A percentile compares a stretch with the other conserved stretches of the same genome.
Conservation (phyloP, 352 stramenopile genomes). For the Plasmopara viticola region DNA sequence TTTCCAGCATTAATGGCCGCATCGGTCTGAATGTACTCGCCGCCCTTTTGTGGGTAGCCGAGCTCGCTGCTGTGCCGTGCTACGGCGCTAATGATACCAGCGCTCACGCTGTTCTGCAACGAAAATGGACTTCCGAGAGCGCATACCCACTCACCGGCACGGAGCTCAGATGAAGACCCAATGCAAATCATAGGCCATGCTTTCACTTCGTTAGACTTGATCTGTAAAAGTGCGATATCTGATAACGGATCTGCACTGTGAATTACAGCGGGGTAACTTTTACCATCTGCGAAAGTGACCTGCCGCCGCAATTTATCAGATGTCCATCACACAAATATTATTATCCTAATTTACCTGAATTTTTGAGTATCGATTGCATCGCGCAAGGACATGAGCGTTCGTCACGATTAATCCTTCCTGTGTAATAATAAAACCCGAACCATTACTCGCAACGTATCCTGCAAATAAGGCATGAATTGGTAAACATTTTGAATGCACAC, state of each 20-base stretch:
- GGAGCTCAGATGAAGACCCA: constrained; percentile 66
- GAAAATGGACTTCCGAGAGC: constrained; percentile 88
- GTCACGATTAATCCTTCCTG: constrained; percentile 86
- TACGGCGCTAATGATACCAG: constrained; percentile 88
- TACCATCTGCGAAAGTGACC: constrained; percentile 81
- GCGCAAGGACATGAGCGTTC: constrained; percentile 89
- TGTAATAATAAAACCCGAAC: constrained; percentile 90
- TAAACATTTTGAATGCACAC: too few relatives aligned
- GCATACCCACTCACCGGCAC: constrained; percentile 89
- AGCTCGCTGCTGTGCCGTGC: constrained; percentile 86
- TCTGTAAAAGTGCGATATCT: constrained; percentile 88
- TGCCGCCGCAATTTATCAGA: constrained; percentile 10
- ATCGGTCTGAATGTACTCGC: constrained; percentile 92
- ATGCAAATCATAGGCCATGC: constrained; percentile 70
- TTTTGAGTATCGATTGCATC: constrained; percentile 73
- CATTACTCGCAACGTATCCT: constrained; percentile 75
- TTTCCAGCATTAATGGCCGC: constrained; percentile 92
- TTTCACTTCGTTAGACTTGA: constrained; percentile 47
- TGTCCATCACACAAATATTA: neutral
- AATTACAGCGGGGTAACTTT: constrained; percentile 66
- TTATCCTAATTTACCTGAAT: constrained; percentile 43
- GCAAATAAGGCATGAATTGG: neutral
- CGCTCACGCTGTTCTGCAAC: constrained; percentile 88
- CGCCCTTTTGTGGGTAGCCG: constrained; percentile 68
- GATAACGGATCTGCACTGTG: constrained; percentile 83